phyloP scores from a whole-genome alignment of 2,329 filamentous ascomycete genomes.

The Nothopassalora personata region DNA sequence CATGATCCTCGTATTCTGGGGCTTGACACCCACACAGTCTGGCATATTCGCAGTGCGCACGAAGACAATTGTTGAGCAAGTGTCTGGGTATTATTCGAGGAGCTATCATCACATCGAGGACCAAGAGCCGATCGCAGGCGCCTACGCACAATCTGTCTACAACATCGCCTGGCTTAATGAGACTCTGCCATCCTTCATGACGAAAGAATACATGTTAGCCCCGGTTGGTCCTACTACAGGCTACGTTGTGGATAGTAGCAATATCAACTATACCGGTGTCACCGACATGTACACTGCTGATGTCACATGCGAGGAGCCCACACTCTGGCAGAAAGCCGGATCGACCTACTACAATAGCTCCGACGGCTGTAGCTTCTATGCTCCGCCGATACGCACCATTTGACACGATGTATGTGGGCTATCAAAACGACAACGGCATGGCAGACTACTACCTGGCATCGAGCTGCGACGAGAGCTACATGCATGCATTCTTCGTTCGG shows the following conservation, averaged over 20 bases:
- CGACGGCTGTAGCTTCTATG: slow-evolving; percentile 24
- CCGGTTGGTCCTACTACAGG: slow-evolving; percentile 36
- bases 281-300: slow-evolving; percentile 34
- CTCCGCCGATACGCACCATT: slow-evolving; percentile 4
- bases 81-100: slow-evolving; percentile 15
- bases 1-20: slow-evolving; percentile 51
- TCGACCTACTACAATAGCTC: slow-evolving; percentile 18
- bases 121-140: slow-evolving; percentile 33
- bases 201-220: slow-evolving; percentile 38
- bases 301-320: slow-evolving; percentile 30
- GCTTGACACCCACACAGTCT: slow-evolving; percentile 51
- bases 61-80: neutral
- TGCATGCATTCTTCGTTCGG: slow-evolving; percentile 39
- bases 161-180: slow-evolving; percentile 46
- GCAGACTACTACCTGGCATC: slow-evolving; percentile 31
- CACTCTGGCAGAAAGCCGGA: slow-evolving; percentile 2
- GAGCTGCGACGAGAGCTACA: slow-evolving; percentile 31
- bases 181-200: slow-evolving; percentile 41
- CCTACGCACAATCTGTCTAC: slow-evolving; percentile 44
- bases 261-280: slow-evolving; percentile 23
- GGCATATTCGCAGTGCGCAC: slow-evolving; percentile 45
- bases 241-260: neutral
- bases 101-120: slow-evolving; percentile 25
- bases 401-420: slow-evolving; percentile 42
- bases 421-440: slow-evolving; percentile 31